Percentiles rank a stretch among this genome's conserved stretches.
These are phyloP conservation scores for Thinopyrum elongatum DNA, from an alignment of 176 grass and related monocot genomes.

Conservation along the genomic window DNA sequence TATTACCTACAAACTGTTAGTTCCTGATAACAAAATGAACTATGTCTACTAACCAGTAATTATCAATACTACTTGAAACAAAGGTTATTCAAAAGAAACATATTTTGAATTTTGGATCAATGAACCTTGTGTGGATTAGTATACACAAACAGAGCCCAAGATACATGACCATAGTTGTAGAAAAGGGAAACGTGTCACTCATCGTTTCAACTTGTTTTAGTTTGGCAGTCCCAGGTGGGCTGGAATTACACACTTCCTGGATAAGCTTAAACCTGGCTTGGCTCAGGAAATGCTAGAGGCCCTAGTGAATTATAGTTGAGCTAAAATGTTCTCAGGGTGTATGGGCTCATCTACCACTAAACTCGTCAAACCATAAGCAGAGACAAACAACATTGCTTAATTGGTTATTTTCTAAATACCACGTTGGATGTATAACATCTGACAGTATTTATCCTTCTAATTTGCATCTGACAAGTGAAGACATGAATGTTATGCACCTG, in stretches of 20 bases:
- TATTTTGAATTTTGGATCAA: neutral
- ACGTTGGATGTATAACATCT: neutral
- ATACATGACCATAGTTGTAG: neutral
- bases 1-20: neutral
- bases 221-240: neutral
- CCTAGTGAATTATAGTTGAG: neutral
- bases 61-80: neutral
- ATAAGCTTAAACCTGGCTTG: neutral
- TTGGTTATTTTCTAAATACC: neutral
- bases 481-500: neutral
- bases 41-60: neutral
- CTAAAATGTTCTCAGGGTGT: neutral
- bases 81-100: neutral
- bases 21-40: neutral
- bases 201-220: neutral
- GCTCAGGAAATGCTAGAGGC: neutral
- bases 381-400: neutral
- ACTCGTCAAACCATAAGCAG: neutral
- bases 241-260: neutral
- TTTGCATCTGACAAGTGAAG: neutral
- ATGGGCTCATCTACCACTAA: neutral
- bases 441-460: neutral
- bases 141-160: neutral
- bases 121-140: neutral
- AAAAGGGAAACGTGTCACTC: neutral